phyloP scores from a whole-genome alignment of 139 green algal genomes.

The Closterium sp. region DNA sequence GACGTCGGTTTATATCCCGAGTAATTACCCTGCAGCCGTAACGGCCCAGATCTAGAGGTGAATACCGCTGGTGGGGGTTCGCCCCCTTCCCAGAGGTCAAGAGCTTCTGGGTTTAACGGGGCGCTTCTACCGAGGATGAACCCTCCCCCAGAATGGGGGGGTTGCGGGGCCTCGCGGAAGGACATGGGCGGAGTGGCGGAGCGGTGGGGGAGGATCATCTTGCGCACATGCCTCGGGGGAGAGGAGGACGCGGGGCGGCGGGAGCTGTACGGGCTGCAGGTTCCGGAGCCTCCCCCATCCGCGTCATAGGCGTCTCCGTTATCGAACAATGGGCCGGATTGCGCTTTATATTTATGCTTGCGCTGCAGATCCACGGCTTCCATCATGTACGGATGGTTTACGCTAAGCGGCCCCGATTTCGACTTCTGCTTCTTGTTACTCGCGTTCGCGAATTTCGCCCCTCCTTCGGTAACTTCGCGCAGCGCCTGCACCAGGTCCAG shows the following conservation, averaged over 20 bases:
- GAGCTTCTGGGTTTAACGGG: background rate
- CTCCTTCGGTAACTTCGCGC: background rate
- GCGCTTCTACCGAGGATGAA: background rate
- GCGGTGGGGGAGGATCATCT: background rate
- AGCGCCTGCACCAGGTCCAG: slow-evolving; percentile 1
- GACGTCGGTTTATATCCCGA: background rate
- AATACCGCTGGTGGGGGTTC: background rate
- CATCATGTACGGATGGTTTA: background rate
- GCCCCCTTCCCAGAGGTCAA: background rate
- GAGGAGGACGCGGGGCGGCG: background rate
- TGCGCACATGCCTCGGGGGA: background rate
- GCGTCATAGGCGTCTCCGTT: background rate
- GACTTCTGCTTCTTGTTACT: slow-evolving; percentile 3
- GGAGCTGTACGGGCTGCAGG: background rate
- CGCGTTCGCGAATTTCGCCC: background rate
- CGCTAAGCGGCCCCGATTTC: background rate
- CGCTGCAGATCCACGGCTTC: background rate
- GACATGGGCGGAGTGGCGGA: background rate
- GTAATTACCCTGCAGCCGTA: background rate
- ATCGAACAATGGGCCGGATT: background rate
- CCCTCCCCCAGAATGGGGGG: background rate
- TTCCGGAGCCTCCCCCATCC: background rate
- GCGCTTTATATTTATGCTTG: background rate
- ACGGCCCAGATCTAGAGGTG: background rate
- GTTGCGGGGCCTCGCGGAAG: background rate